Evolutionary conservation across 768 basidiomycete species (phyloP), one percentile per base, ranked within the genome.

Genomic region (Cubamyces lactineus): DNA sequence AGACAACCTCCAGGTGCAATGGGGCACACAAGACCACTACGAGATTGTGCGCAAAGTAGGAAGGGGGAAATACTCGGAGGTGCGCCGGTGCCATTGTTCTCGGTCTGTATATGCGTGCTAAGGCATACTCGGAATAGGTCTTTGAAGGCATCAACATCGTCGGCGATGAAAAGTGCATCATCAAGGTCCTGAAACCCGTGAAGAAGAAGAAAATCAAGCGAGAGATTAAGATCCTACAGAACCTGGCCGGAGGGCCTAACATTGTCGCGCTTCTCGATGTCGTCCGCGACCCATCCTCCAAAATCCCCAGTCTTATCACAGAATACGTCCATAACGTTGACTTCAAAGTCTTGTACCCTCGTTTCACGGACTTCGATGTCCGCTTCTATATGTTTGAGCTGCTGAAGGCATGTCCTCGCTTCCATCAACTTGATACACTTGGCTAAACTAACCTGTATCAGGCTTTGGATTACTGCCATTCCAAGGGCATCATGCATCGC

Each of bases 121-220:
- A 23, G 19, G 19, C 41, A 13, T 34, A 39, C 24, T 15, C 28
- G 47, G 17, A 0, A 17, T 67, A 93, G 92, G 92, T 94, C 61
- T 96, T 96, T 68, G 94, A 96, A 76, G 95, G 95, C 7, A 86
- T 96, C 71, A 92, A 96, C 73, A 87, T 94, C 63, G 86, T 91
- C 53, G 90, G 88, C 63, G 91, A 94, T 69, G 91, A 92, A 77
- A 96, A 96, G 77, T 96, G 94, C 75, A 96, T 96, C 76, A 95
- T 98, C 80, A 98, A 98, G 76, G 96, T 98, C 34, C 83, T 98
- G 67, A 98, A 98, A 76, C 96, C 96, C 0, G 96, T 98, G 42
- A 98, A 98, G 84, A 98, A 98, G 86, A 98, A 98, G 86, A 98
- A 98, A 80, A 98, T 98, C 78, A 98, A 98, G 79, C 85, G 96